phyloP scores from a whole-genome alignment of 495 filamentous ascomycete genomes.

The Aspergillus haitiensis region DNA sequence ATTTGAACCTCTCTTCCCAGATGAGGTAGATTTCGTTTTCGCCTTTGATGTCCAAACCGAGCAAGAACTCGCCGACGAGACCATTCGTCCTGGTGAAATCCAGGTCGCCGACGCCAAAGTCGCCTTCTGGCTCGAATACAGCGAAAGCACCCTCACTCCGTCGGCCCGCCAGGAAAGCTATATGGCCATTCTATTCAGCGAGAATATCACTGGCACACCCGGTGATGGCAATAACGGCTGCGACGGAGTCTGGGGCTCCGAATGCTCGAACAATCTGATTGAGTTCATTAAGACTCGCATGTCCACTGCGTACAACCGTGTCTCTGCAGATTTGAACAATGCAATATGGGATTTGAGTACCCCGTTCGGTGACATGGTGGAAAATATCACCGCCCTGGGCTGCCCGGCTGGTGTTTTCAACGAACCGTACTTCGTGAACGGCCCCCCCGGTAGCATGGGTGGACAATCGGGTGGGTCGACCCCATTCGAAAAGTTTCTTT shows the following conservation, averaged over 20 bases:
- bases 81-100: neutral
- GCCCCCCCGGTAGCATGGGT: too few relatives aligned
- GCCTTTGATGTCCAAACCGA: neutral
- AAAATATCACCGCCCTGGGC: neutral
- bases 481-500: neutral
- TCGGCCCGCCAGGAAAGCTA: neutral
- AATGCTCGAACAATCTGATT: neutral
- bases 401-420: neutral
- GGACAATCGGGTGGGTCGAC: too few relatives aligned
- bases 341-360: neutral
- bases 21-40: neutral
- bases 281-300: neutral
- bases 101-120: neutral
- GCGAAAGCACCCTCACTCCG: neutral
- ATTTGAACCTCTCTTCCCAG: conserved; percentile 3
- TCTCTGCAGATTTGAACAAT: too few relatives aligned
- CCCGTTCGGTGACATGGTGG: neutral
- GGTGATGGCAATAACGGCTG: neutral
- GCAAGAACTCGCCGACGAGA: neutral
- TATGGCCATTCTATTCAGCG: neutral
- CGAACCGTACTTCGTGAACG: neutral
- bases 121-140: conserved; percentile 1
- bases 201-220: neutral
- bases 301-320: neutral
- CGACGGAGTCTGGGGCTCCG: neutral